Percentiles rank a stretch among this genome's conserved stretches.
phyloP scores from a whole-genome alignment of 352 stramenopile genomes.

The Globisporangium apiculatum region DNA sequence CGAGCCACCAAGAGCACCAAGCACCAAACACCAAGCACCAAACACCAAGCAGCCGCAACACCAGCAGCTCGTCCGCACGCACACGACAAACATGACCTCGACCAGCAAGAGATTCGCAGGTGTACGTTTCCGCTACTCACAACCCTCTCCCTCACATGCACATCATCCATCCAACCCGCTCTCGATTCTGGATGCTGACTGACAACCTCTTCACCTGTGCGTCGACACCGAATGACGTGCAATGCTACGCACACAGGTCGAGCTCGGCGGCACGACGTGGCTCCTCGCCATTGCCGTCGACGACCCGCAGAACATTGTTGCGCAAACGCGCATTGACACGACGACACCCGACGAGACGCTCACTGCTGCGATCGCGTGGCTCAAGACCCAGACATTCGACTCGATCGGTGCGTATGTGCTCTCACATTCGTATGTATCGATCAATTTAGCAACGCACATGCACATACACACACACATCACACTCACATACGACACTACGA shows the following conservation, averaged over 20 bases:
- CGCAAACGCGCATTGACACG: constrained; percentile 76
- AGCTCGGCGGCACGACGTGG: constrained; percentile 95
- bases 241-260: constrained; percentile 30
- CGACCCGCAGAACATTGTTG: constrained; percentile 85
- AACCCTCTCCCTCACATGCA: not conserved
- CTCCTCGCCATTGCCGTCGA: constrained; percentile 88
- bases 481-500: not conserved
- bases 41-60: constrained; percentile 4
- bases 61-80: not conserved
- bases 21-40: constrained; percentile 5
- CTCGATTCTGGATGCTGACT: not conserved
- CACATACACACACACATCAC: no score
- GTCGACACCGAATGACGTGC: no score
- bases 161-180: not conserved
- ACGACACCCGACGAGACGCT: constrained; percentile 86
- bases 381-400: constrained; percentile 76
- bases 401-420: constrained; percentile 33
- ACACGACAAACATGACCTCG: constrained; percentile 9
- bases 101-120: constrained; percentile 28
- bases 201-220: no score
- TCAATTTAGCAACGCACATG: no score
- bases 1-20: not conserved
- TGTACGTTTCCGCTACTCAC: constrained; percentile 11
- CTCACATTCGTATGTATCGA: no score
- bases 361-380: constrained; percentile 65